Percentiles rank a stretch among this genome's conserved stretches.
Evolutionary conservation across 1,139 yeast species (phyloP).

Genomic region (Yamadazyma taylorii): DNA sequence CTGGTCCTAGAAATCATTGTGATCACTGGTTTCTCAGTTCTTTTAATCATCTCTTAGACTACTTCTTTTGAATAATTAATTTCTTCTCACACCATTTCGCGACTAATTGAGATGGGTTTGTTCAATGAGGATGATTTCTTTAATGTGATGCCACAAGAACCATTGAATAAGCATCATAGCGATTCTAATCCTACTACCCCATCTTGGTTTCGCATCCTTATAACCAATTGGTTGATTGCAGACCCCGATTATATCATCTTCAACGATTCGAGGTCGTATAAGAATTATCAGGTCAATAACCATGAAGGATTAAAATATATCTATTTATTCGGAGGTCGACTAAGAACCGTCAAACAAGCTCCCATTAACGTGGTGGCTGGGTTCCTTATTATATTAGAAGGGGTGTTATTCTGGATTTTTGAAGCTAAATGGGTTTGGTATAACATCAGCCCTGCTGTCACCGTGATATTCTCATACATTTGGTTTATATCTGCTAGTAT

Average conservation of each 20-base stretch:
- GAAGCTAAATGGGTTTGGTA: constrained; percentile 60
- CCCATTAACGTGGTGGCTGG: constrained; percentile 39
- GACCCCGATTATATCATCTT: constrained; percentile 31
- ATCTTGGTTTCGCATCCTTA: constrained; percentile 16
- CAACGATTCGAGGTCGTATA: constrained; percentile 9
- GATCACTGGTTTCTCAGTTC: no score
- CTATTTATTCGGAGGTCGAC: constrained; percentile 66
- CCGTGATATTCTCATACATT: constrained; percentile 56
- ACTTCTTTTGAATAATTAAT: no score
- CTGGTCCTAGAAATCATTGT: no score
- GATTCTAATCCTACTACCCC: background rate
- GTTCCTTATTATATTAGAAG: constrained; percentile 41
- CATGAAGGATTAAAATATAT: constrained; percentile 33
- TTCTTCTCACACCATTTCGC: no score
- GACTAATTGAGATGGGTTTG: no score
- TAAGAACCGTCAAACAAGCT: constrained; percentile 41
- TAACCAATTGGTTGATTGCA: constrained; percentile 46
- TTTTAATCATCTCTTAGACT: no score
- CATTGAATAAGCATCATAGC: no score
- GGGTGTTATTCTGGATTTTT: constrained; percentile 45
- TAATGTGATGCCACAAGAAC: no score
- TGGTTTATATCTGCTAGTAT: constrained; percentile 51
- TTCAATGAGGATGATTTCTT: no score
- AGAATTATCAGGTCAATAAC: constrained; percentile 38
- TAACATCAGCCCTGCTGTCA: constrained; percentile 55